These are phyloP conservation scores for Arabidopsis suecica DNA, from an alignment of 345 rosid genomes.

Conservation along the genomic window DNA sequence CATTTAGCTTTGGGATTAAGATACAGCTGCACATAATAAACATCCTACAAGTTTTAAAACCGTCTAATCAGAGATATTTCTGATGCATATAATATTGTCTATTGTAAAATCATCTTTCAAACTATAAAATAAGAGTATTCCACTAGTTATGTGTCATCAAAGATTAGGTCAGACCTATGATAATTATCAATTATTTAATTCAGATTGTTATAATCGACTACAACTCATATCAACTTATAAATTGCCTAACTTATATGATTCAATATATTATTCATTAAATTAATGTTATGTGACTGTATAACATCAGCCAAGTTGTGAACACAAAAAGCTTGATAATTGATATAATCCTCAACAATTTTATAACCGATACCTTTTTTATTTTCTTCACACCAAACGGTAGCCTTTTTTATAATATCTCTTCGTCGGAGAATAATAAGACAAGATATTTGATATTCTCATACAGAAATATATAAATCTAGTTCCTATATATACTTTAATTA, in stretches of 20 bases:
- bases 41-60: neutral
- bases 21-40: neutral
- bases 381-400: neutral
- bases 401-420: neutral
- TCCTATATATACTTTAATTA: neutral
- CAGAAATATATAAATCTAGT: neutral
- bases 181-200: neutral
- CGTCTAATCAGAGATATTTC: neutral
- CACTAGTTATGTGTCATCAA: neutral
- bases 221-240: neutral
- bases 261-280: neutral
- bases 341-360: neutral
- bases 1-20: too few relatives aligned
- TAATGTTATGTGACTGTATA: neutral
- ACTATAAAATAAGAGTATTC: neutral
- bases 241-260: constrained; percentile 3
- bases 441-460: neutral
- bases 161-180: neutral
- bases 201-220: neutral
- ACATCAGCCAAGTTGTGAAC: constrained; percentile 36
- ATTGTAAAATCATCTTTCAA: neutral
- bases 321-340: constrained; percentile 10
- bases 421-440: constrained; percentile 20
- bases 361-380: neutral
- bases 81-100: neutral